A percentile compares a stretch with the other conserved stretches of the same genome.
Conservation (phyloP, 176 grass and related monocot species). For the Otatea glauca region DNA sequence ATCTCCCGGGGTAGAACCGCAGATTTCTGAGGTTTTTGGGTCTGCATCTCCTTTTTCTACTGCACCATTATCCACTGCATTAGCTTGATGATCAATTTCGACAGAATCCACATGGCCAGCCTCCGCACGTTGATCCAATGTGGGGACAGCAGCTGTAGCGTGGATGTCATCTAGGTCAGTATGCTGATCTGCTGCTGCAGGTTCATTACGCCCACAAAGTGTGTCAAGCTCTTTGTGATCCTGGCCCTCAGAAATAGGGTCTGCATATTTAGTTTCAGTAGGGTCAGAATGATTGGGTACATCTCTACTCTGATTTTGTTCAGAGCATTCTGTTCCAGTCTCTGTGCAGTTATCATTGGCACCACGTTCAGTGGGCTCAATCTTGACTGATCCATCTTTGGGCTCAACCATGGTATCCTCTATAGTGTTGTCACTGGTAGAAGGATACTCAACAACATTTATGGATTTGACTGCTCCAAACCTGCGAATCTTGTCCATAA, state of each 20-base stretch:
- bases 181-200: conserved; percentile 37
- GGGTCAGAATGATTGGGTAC: background rate
- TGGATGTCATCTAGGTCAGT: conserved; percentile 32
- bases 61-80: background rate
- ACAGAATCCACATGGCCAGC: conserved; percentile 6
- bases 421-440: conserved; percentile 27
- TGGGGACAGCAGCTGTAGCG: background rate
- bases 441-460: conserved; percentile 54
- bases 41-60: conserved; percentile 32
- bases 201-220: background rate
- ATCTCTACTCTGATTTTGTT: conserved; percentile 25
- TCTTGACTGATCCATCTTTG: conserved; percentile 36
- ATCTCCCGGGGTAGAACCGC: background rate
- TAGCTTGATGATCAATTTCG: conserved; percentile 17
- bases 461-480: conserved; percentile 94
- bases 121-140: conserved; percentile 1
- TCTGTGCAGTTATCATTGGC: conserved; percentile 14
- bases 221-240: conserved; percentile 39
- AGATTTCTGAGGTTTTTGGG: background rate
- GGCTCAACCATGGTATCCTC: conserved; percentile 27
- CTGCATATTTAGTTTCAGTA: conserved; percentile 27
- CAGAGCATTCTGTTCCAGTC: conserved; percentile 39
- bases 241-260: conserved; percentile 27
- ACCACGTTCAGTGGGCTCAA: conserved; percentile 23
- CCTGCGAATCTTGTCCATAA: conserved; percentile 61